Percentiles rank a stretch among this genome's conserved stretches.
phyloP scores from a whole-genome alignment of 768 basidiomycete species.

The Trametes gibbosa region DNA sequence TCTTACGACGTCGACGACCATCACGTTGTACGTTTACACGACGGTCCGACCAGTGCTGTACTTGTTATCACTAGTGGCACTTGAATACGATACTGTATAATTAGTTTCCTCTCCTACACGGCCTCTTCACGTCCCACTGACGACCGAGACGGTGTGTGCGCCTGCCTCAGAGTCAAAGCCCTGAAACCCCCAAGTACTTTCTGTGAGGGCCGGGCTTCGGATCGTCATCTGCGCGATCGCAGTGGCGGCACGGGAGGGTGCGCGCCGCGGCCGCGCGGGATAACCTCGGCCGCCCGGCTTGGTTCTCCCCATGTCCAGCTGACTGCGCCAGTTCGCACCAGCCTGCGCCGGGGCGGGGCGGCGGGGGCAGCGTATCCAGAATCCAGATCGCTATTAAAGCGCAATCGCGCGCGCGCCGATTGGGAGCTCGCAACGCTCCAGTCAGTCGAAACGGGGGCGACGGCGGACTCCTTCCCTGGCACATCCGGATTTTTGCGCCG shows the following conservation, averaged over 20 bases:
- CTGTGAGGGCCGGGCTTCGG: neutral
- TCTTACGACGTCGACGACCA: neutral
- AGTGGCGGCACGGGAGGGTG: neutral
- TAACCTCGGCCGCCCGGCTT: neutral
- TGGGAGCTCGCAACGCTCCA: no score
- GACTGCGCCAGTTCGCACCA: no score
- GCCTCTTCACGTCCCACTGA: neutral
- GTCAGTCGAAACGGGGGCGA: no score
- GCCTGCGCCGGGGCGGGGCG: no score
- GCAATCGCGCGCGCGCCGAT: no score
- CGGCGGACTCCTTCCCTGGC: no score
- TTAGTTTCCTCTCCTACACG: neutral
- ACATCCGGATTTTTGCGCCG: no score
- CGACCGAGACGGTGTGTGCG: no score
- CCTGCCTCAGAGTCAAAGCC: no score
- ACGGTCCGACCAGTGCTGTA: neutral
- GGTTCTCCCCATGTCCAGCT: neutral
- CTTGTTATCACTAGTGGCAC: neutral
- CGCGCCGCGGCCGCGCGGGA: constrained; percentile 1
- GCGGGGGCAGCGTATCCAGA: no score
- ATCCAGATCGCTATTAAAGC: no score
- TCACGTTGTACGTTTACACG: neutral
- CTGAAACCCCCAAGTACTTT: neutral
- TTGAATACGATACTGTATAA: constrained; percentile 8
- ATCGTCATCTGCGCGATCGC: neutral